Percentiles rank a stretch among this genome's conserved stretches.
These are phyloP conservation scores for Amoebophrya sp. DNA, from an alignment of 169 alveolate species.

Conservation along the genomic window DNA sequence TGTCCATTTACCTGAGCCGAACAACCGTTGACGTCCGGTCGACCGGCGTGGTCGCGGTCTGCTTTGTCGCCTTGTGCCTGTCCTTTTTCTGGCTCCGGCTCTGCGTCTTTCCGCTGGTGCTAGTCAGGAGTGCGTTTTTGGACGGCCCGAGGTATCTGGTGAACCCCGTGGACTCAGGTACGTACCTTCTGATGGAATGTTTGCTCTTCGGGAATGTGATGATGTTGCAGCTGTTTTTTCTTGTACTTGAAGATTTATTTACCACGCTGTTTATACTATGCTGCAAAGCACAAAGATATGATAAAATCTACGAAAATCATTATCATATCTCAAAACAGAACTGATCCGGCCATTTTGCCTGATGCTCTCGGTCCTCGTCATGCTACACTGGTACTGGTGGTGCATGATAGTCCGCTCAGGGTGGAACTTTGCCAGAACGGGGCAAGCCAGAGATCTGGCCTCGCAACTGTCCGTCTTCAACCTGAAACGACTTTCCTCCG, in stretches of 20 bases:
- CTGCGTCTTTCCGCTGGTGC: not conserved
- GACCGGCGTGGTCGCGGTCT: not conserved
- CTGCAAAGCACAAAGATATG: too few species aligned
- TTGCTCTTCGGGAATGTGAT: too few species aligned
- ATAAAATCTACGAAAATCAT: too few species aligned
- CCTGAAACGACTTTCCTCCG: too few species aligned
- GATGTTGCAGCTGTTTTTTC: too few species aligned
- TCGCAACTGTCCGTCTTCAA: not conserved
- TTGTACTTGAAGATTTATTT: too few species aligned
- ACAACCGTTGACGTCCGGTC: not conserved
- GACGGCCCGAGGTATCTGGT: not conserved
- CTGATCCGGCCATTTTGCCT: not conserved
- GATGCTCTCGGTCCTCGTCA: not conserved
- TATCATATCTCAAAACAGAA: not conserved
- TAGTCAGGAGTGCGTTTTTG: not conserved
- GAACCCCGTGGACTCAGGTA: too few species aligned
- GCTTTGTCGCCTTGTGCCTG: not conserved
- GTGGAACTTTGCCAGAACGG: not conserved
- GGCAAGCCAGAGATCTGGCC: not conserved
- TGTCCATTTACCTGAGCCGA: not conserved
- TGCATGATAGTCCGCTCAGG: not conserved
- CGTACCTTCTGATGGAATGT: too few species aligned
- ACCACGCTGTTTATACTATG: too few species aligned
- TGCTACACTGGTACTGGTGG: not conserved
- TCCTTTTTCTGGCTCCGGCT: not conserved